Base-by-base conservation (phyloP, 768 basidiomycete species). In the Termitomyces sp. region DNA sequence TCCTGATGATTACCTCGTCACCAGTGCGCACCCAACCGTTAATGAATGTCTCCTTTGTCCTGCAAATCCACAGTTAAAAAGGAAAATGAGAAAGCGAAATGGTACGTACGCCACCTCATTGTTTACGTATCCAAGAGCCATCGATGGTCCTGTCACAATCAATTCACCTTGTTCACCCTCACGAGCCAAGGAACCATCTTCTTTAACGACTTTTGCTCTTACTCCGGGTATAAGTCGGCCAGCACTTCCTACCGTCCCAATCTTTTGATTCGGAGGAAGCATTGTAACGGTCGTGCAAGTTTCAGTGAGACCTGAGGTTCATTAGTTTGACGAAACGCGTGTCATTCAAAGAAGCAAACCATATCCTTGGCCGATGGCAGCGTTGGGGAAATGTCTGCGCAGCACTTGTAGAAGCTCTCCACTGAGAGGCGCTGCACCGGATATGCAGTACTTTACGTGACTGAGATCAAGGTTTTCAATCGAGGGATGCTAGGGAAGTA, bases 21-120 rank as follows among this genome's bases (percentile, higher is more conserved):
- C 87, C 87, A 0, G 86, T 89, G 34, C 78, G 80, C 26, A 88
- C 80, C 86, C 86, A 85, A 31, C 76, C 85, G 60, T 85, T 73
- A 6, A 81, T 67, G 63, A 87, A 88, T 1, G 86, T 83, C 64
- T 87, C 84, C 49, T 78, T 78, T 2, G 86, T 84, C 15, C 86
- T 88, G 56, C 20, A 34, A 36, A 33, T 22, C 29, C 18, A 52
- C 31, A 29, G 29, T 56, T 20, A 41, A 20, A 37, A 13, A 2
- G 22, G 26, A 10, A 16, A 37, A 42, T 10, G 22, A 16, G 29
- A 9, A 1, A 9, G 26, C 26, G 46, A 16, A 59, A 57, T 51
- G 9, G 12, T 10, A 74, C 84, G 53, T 66, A 88, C 86, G 87
- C 87, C 63, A 77, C 65, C 53, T 76, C 75, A 67, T 88, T 83